Base-by-base conservation (phyloP, 2,329 filamentous ascomycete genomes). In the Trichoderma lentiforme region DNA sequence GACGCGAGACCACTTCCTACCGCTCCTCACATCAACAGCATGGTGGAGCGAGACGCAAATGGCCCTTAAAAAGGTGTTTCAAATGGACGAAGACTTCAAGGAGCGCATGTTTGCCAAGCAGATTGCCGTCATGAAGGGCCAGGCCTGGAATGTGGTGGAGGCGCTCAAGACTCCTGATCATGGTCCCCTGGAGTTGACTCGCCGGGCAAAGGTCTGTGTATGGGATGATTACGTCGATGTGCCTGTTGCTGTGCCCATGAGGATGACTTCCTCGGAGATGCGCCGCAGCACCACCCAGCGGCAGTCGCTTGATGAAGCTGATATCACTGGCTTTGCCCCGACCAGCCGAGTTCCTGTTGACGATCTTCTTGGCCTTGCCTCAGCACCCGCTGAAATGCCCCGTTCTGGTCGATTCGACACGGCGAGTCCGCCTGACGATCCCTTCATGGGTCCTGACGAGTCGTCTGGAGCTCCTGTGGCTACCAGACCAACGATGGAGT, bases 81-180 rank as follows among this genome's bases (percentile, higher is more conserved):
- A 93, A 75, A 90, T 97, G 79, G 96, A 99, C 81, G 90, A 92
- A 3, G 96, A 99, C 82, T 99, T 99, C 81, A 94, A 98, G 80
- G 96, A 99, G 83, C 92, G 93, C 82, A 99, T 99, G 96, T 99
- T 97, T 83, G 94, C 94, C n/a, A 91, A 93, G 75, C 96, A 99
- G 79, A 97, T 99, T 73, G 95, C 96, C 1, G 96, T 99, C 72
- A 97, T 99, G 94, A 99, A 99, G 82, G 96, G 96, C 12, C 96
- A 99, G 80, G 96, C 96, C 0, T 99, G 96, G 94, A 99, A 99
- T 79, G 96, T 99, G 0, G 96, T 99, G 5, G 96, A 99, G 83
- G 98, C 96, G 0, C 87, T 99, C 73, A 99, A 99, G 81, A 93
- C 93, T 21, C 86, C 90, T 0, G 96, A 98, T 78, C 95, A 98